Conservation (phyloP, 192 early-diverging fungal species). For the Allomyces javanicus region DNA sequence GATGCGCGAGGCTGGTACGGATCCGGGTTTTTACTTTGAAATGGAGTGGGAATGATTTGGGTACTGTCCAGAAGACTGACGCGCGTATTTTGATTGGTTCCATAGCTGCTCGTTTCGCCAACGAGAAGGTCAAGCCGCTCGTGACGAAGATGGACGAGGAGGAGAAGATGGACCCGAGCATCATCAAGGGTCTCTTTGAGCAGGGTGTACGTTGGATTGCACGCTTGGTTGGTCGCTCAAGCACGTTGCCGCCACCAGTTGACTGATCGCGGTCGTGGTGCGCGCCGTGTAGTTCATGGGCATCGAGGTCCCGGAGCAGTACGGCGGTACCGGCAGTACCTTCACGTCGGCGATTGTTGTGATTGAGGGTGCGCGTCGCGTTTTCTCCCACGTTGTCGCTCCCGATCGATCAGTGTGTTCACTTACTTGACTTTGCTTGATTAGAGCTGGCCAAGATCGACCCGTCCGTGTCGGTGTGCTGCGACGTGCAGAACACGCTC, state of each 20-base stretch:
- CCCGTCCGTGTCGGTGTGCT: conserved; percentile 70
- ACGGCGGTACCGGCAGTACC: conserved; percentile 61
- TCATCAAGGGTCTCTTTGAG: conserved; percentile 73
- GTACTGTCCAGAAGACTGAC: neutral
- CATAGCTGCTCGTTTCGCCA: conserved; percentile 62
- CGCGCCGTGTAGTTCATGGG: conserved; percentile 49
- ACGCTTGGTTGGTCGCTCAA: conserved; percentile 1
- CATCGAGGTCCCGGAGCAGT: conserved; percentile 61
- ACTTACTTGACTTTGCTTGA: neutral
- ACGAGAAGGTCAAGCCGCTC: conserved; percentile 62
- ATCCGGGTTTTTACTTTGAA: neutral
- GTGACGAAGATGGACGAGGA: conserved; percentile 80
- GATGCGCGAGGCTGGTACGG: conserved; percentile 53
- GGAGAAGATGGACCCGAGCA: conserved; percentile 54
- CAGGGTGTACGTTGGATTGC: conserved; percentile 44
- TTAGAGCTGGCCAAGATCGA: conserved; percentile 86
- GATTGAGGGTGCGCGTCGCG: conserved; percentile 42
- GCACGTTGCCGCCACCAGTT: neutral
- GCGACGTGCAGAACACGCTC: conserved; percentile 95
- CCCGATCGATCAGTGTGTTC: neutral
- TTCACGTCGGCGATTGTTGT: conserved; percentile 68
- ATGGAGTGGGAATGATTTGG: neutral
- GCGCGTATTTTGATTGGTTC: neutral
- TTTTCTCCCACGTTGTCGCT: neutral
- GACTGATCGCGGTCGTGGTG: conserved; percentile 3